phyloP scores from a whole-genome alignment of 306 rosid genomes.

The Psophocarpus tetragonolobus region DNA sequence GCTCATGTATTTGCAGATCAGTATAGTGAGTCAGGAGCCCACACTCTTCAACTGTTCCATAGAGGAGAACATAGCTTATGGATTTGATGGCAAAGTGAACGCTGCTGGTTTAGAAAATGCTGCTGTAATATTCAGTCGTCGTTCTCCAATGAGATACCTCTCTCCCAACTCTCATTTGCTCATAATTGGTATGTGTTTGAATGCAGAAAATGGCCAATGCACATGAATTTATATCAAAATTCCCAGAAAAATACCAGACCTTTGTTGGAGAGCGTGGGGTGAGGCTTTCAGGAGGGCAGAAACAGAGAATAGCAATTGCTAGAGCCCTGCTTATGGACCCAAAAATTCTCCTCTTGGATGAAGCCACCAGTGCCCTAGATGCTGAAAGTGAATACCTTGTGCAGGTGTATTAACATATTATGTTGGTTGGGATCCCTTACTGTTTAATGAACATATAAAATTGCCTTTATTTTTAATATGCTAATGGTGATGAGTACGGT shows the following conservation, averaged over 20 bases:
- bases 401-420: conserved; percentile 42
- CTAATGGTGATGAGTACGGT: conserved; percentile 17
- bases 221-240: conserved; percentile 60
- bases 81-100: conserved; percentile 63
- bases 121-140: conserved; percentile 52
- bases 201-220: conserved; percentile 85
- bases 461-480: background rate
- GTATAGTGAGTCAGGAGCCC: conserved; percentile 87
- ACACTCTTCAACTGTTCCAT: conserved; percentile 76
- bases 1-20: conserved; percentile 53
- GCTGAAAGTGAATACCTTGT: conserved; percentile 81
- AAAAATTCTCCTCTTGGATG: conserved; percentile 62
- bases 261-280: conserved; percentile 69
- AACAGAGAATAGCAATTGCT: conserved; percentile 76
- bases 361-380: conserved; percentile 82
- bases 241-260: conserved; percentile 68
- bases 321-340: conserved; percentile 76
- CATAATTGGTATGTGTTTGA: conserved; percentile 22
- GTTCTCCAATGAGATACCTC: background rate
- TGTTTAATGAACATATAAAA: conserved; percentile 10
- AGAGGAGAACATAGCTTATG: conserved; percentile 84
- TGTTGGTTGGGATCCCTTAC: background rate
- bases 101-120: conserved; percentile 57
- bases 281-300: conserved; percentile 82
- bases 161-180: conserved; percentile 16